A percentile compares a stretch with the other conserved stretches of the same genome.
Conservation (phyloP, 495 filamentous ascomycete species). For the Penicillium herquei region DNA sequence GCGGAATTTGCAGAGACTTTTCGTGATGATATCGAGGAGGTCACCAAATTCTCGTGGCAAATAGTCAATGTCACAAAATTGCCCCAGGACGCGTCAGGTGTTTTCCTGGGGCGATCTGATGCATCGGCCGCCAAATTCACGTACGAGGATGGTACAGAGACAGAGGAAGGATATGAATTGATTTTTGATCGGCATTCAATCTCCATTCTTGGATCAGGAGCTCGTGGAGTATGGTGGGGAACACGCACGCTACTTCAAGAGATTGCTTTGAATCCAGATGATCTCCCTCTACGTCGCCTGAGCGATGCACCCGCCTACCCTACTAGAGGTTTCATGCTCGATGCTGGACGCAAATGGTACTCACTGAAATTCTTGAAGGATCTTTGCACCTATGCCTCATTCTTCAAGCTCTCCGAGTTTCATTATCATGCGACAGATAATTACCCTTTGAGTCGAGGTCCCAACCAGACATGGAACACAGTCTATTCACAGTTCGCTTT, state of each 20-base stretch:
- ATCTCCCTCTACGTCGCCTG: constrained; percentile 26
- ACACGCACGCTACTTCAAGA: constrained; percentile 53
- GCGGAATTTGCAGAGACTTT: constrained; percentile 49
- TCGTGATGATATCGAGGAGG: constrained; percentile 38
- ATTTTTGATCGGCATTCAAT: constrained; percentile 27
- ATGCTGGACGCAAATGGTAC: constrained; percentile 59
- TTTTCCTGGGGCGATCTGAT: constrained; percentile 30
- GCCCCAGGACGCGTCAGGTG: constrained; percentile 26
- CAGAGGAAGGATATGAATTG: constrained; percentile 51
- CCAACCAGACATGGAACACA: constrained; percentile 47
- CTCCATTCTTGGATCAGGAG: constrained; percentile 44
- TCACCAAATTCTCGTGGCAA: constrained; percentile 32
- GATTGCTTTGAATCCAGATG: constrained; percentile 30
- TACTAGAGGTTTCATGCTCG: constrained; percentile 52
- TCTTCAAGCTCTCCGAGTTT: constrained; percentile 58
- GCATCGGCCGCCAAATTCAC: constrained; percentile 20
- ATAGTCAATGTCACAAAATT: constrained; percentile 21
- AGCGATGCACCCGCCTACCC: constrained; percentile 47
- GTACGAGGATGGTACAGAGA: constrained; percentile 46
- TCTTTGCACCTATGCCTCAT: constrained; percentile 54
- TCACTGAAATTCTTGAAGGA: constrained; percentile 51
- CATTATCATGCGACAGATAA: constrained; percentile 59
- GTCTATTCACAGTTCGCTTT: constrained; percentile 54
- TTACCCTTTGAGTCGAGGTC: constrained; percentile 53
- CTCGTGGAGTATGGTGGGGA: constrained; percentile 56